These are phyloP conservation scores for Vararia minispora DNA, from an alignment of 768 basidiomycete genomes.

Conservation along the genomic window DNA sequence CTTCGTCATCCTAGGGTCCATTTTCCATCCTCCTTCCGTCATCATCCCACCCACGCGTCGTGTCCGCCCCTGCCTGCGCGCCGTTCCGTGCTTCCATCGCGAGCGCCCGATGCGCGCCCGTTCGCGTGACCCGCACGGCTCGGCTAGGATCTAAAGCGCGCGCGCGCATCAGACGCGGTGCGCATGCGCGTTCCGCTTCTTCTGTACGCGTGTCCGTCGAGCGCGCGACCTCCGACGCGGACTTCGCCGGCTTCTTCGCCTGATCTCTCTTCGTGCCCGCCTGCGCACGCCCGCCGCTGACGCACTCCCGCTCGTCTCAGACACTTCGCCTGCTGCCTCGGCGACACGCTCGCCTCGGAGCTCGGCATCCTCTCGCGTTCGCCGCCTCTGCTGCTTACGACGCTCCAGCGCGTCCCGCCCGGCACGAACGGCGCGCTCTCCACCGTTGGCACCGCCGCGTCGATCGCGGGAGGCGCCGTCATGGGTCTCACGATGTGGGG, in stretches of 20 bases:
- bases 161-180: too few relatives aligned
- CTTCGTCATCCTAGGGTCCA: conserved; percentile 57
- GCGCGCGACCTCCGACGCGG: too few relatives aligned
- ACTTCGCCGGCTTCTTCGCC: too few relatives aligned
- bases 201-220: too few relatives aligned
- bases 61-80: not conserved
- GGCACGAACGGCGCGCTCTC: conserved; percentile 91
- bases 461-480: conserved; percentile 57
- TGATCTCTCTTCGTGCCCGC: not conserved
- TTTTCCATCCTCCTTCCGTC: conserved; percentile 9
- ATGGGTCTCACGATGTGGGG: conserved; percentile 55
- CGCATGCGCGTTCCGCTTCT: too few relatives aligned
- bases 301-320: conserved; percentile 24
- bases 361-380: conserved; percentile 73
- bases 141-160: too few relatives aligned
- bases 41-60: not conserved
- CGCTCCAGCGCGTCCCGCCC: conserved; percentile 59
- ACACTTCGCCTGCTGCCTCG: conserved; percentile 82
- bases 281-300: not conserved
- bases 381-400: conserved; percentile 70
- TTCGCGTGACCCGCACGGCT: too few relatives aligned
- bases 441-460: conserved; percentile 60
- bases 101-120: too few relatives aligned
- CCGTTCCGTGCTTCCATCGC: not conserved
- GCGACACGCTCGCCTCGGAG: conserved; percentile 90